Conservation (phyloP, 1,139 yeast species). For the Kodamaea derodonti region DNA sequence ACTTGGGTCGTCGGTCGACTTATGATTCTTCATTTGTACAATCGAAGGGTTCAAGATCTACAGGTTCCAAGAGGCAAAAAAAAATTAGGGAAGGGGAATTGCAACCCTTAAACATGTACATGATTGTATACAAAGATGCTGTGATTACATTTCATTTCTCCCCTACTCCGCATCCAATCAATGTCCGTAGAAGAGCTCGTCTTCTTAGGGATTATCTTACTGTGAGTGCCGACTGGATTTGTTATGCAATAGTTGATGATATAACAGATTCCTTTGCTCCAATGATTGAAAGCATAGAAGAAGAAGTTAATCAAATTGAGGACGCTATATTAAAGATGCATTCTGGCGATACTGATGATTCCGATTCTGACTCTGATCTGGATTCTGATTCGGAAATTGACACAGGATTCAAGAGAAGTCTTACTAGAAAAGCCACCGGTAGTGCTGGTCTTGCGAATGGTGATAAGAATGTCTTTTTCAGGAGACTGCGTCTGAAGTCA, state of each 20-base stretch:
- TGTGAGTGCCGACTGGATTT: conserved; percentile 94
- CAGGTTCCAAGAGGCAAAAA: conserved; percentile 24
- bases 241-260: conserved; percentile 94
- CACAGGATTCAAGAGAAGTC: conserved; percentile 1
- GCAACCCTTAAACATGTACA: conserved; percentile 88
- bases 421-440: not conserved
- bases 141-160: conserved; percentile 91
- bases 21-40: conserved; percentile 5
- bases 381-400: conserved; percentile 10
- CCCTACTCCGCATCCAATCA: conserved; percentile 94
- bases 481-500: conserved; percentile 37
- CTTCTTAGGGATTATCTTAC: conserved; percentile 81
- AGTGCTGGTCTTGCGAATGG: not conserved
- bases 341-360: conserved; percentile 53
- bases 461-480: conserved; percentile 29
- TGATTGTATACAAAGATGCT: conserved; percentile 85
- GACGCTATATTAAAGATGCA: conserved; percentile 88
- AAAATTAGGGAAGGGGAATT: conserved; percentile 66
- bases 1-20: conserved; percentile 5
- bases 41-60: conserved; percentile 19
- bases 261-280: conserved; percentile 98
- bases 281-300: conserved; percentile 88
- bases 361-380: conserved; percentile 20
- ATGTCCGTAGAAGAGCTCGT: conserved; percentile 90
- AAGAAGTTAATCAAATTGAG: conserved; percentile 87